These are phyloP conservation scores for Hemisphaericaspora xylanilytica DNA, from an alignment of 1,139 yeast species.

Conservation along the genomic window DNA sequence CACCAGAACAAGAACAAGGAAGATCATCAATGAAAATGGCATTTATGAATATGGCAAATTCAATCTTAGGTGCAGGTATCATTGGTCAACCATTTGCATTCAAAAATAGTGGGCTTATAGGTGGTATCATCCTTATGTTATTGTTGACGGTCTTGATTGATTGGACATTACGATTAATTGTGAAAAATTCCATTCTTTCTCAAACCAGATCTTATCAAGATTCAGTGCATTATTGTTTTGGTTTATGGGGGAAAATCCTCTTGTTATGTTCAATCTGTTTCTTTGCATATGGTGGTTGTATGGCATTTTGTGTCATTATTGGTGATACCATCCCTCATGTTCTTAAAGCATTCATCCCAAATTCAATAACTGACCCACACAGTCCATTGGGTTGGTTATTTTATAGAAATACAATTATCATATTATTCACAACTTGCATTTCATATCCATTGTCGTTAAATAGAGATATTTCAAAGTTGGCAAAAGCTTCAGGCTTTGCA, in stretches of 20 bases:
- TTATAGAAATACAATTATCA: slow-evolving; percentile 64
- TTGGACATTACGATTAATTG: slow-evolving; percentile 80
- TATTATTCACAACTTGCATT: slow-evolving; percentile 64
- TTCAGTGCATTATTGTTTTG: slow-evolving; percentile 78
- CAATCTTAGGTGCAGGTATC: slow-evolving; percentile 91
- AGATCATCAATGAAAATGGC: slow-evolving; percentile 74
- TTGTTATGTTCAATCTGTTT: slow-evolving; percentile 76
- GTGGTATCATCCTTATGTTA: slow-evolving; percentile 65
- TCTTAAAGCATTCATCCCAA: slow-evolving; percentile 62
- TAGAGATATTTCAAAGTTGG: slow-evolving; percentile 78
- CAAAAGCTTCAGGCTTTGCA: slow-evolving; percentile 87
- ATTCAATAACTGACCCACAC: slow-evolving; percentile 32
- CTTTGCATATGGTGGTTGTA: slow-evolving; percentile 92
- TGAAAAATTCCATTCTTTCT: slow-evolving; percentile 76
- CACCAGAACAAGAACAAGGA: slow-evolving; percentile 18
- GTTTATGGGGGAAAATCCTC: slow-evolving; percentile 63
- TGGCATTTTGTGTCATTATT: slow-evolving; percentile 91
- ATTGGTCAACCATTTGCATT: slow-evolving; percentile 93
- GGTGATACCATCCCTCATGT: slow-evolving; percentile 97
- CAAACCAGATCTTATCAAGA: slow-evolving; percentile 82
- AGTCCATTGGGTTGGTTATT: slow-evolving; percentile 52
- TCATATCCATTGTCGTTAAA: slow-evolving; percentile 83
- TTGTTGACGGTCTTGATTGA: slow-evolving; percentile 71
- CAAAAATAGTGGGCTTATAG: slow-evolving; percentile 71
- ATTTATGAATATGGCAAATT: slow-evolving; percentile 95